phyloP scores from a whole-genome alignment of 2,329 filamentous ascomycete species.

The Aspergillus sojae region DNA sequence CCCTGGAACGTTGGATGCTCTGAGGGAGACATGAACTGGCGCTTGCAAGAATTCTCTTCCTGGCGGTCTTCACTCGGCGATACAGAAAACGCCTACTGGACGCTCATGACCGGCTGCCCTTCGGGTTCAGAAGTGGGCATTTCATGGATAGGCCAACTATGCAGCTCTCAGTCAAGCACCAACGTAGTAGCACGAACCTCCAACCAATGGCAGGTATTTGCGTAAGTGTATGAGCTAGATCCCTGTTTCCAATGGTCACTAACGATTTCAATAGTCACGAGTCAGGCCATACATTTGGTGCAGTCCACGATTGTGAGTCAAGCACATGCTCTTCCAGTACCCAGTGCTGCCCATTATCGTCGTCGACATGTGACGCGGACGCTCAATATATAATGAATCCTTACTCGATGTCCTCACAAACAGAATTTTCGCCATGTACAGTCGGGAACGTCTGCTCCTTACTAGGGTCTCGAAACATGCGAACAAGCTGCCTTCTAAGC shows the following conservation, averaged over 20 bases:
- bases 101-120: slow-evolving; percentile 76
- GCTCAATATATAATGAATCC: slow-evolving; percentile 63
- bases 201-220: slow-evolving; percentile 91
- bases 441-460: slow-evolving; percentile 88
- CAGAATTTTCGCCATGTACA: slow-evolving; percentile 77
- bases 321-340: slow-evolving; percentile 59
- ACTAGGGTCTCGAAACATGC: slow-evolving; percentile 70
- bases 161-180: slow-evolving; percentile 52
- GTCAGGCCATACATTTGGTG: slow-evolving; percentile 89
- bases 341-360: slow-evolving; percentile 76
- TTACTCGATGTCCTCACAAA: slow-evolving; percentile 66
- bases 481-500: slow-evolving; percentile 67
- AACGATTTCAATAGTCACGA: slow-evolving; percentile 61
- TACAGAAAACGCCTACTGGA: slow-evolving; percentile 90
- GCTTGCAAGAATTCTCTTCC: slow-evolving; percentile 70
- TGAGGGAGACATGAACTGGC: slow-evolving; percentile 20
- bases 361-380: slow-evolving; percentile 67
- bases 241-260: background rate
- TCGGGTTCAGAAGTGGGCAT: slow-evolving; percentile 83
- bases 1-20: slow-evolving; percentile 27
- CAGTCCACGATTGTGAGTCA: slow-evolving; percentile 58
- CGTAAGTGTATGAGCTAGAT: slow-evolving; percentile 40
- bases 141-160: slow-evolving; percentile 79
- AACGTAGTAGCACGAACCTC: slow-evolving; percentile 85
- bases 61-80: slow-evolving; percentile 72